phyloP scores from a whole-genome alignment of 768 basidiomycete species.

The Lyophyllum shimeji region DNA sequence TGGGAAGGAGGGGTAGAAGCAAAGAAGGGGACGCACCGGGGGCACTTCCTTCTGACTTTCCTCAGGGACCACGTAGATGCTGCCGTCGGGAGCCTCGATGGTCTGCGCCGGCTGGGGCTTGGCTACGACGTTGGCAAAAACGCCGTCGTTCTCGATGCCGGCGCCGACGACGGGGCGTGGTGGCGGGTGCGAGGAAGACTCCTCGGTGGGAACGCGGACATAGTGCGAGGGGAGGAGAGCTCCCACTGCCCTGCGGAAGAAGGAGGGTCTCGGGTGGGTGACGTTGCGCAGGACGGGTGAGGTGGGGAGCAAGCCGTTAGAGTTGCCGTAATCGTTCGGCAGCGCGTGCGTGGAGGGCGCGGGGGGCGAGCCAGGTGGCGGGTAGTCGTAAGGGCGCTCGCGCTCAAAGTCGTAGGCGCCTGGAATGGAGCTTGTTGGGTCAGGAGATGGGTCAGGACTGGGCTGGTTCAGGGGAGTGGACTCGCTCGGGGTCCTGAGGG shows the following conservation, averaged over 20 bases:
- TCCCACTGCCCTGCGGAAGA: slow-evolving; percentile 60
- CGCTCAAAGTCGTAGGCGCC: slow-evolving; percentile 79
- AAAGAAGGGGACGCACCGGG: slow-evolving; percentile 58
- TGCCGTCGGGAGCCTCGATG: slow-evolving; percentile 52
- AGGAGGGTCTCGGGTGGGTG: slow-evolving; percentile 46
- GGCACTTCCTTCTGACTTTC: slow-evolving; percentile 79
- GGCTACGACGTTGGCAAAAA: slow-evolving; percentile 92
- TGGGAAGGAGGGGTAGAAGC: background rate
- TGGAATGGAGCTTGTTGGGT: slow-evolving; percentile 30
- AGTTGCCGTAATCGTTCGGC: slow-evolving; percentile 72
- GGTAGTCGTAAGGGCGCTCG: slow-evolving; percentile 56
- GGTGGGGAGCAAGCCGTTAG: slow-evolving; percentile 59
- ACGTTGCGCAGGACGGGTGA: slow-evolving; percentile 44
- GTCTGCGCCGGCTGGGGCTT: slow-evolving; percentile 63
- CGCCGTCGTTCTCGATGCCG: slow-evolving; percentile 86
- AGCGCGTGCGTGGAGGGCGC: slow-evolving; percentile 52
- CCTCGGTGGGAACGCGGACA: slow-evolving; percentile 45
- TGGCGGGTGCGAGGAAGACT: slow-evolving; percentile 25
- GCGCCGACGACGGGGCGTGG: slow-evolving; percentile 53
- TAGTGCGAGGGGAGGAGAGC: slow-evolving; percentile 69
- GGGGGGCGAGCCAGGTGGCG: slow-evolving; percentile 82
- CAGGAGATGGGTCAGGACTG: background rate
- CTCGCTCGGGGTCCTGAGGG: background rate
- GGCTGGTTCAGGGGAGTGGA: background rate
- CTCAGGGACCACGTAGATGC: slow-evolving; percentile 70